These are phyloP conservation scores for Colletotrichum camelliae DNA, from an alignment of 2,329 filamentous ascomycete species.

Conservation along the genomic window DNA sequence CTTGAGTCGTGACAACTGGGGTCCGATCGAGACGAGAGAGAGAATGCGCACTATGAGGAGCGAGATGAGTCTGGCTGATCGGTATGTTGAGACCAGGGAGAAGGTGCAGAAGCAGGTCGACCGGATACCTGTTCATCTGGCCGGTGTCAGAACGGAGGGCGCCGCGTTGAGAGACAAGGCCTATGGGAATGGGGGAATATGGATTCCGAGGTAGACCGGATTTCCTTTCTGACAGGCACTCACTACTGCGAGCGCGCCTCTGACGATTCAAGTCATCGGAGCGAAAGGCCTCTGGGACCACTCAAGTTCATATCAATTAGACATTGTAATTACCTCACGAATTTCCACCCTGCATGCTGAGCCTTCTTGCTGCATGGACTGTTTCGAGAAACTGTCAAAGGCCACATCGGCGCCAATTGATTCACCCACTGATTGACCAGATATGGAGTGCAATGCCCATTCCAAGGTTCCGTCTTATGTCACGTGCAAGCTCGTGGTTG, in stretches of 20 bases:
- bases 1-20: conserved; percentile 52
- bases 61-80: conserved; percentile 47
- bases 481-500: too few species aligned
- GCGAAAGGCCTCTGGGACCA: not conserved
- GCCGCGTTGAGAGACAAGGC: conserved; percentile 53
- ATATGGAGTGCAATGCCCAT: too few species aligned
- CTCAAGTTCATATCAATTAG: not conserved
- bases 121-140: conserved; percentile 61
- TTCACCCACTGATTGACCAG: too few species aligned
- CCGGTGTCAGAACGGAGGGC: conserved; percentile 60
- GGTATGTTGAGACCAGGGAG: conserved; percentile 52
- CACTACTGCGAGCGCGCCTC: not conserved
- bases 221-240: not conserved
- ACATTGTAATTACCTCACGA: not conserved
- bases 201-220: conserved; percentile 40
- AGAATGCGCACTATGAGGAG: conserved; percentile 44
- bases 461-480: too few species aligned
- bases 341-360: not conserved
- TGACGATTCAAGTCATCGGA: not conserved
- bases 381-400: too few species aligned
- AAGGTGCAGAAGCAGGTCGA: conserved; percentile 61
- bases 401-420: too few species aligned
- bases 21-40: conserved; percentile 40
- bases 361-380: too few species aligned
- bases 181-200: conserved; percentile 55